Percentiles rank a stretch among this genome's conserved stretches.
Evolutionary conservation across 257 asterid genomes (phyloP).

Genomic region (Nicotiana sylvestris): DNA sequence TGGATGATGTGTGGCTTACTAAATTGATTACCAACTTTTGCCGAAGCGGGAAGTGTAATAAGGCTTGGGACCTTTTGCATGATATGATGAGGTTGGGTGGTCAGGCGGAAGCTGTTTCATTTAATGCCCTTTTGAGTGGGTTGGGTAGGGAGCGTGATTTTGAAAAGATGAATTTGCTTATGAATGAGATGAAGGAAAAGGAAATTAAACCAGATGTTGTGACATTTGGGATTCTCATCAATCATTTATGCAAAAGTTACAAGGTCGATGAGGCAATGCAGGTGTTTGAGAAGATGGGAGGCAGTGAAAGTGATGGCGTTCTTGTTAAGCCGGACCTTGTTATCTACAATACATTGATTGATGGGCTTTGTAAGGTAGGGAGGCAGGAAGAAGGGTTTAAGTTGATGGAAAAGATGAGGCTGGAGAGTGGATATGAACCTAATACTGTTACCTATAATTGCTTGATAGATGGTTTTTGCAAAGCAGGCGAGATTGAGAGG

Average conservation of each 20-base stretch:
- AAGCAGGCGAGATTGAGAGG: conserved; percentile 62
- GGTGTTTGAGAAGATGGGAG: conserved; percentile 56
- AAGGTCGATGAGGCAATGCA: conserved; percentile 73
- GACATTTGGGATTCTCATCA: conserved; percentile 67
- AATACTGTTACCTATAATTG: conserved; percentile 56
- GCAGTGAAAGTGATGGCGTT: conserved; percentile 32
- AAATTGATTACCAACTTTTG: conserved; percentile 46
- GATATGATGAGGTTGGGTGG: conserved; percentile 43
- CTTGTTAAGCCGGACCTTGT: conserved; percentile 52
- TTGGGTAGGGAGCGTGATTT: conserved; percentile 45
- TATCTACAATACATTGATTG: conserved; percentile 61
- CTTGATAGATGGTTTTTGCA: conserved; percentile 81
- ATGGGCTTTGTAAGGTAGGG: conserved; percentile 86
- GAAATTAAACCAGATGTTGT: conserved; percentile 50
- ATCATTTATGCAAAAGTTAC: conserved; percentile 53
- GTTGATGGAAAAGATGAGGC: conserved; percentile 61
- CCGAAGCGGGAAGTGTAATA: conserved; percentile 35
- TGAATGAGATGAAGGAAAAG: conserved; percentile 72
- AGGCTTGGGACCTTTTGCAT: conserved; percentile 65
- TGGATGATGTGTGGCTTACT: conserved; percentile 31
- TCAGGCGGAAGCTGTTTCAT: conserved; percentile 34
- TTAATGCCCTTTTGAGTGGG: conserved; percentile 57
- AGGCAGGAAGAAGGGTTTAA: conserved; percentile 66
- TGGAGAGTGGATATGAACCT: conserved; percentile 38
- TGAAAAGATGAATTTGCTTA: conserved; percentile 59